These are phyloP conservation scores for Allium cepa DNA, from an alignment of 106 monocot genomes.

Conservation along the genomic window DNA sequence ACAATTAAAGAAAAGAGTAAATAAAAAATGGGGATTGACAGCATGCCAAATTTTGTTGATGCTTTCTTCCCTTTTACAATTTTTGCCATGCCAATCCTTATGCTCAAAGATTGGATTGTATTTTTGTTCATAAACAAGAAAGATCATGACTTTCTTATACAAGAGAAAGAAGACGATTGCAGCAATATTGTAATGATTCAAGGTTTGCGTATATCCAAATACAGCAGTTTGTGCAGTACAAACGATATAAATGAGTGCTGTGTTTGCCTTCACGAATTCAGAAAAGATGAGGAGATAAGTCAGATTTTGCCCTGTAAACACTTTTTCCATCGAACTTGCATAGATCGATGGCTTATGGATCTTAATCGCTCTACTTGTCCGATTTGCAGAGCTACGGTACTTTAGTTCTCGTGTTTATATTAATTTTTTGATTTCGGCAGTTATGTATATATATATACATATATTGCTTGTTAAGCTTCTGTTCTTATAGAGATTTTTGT, in stretches of 20 bases:
- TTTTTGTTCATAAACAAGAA: too few species aligned
- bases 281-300: constrained; percentile 2
- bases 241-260: background rate
- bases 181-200: too few species aligned
- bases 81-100: too few species aligned
- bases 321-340: constrained; percentile 10
- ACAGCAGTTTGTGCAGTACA: background rate
- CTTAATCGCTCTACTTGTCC: constrained; percentile 3
- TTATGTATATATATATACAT: too few species aligned
- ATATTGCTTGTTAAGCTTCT: too few species aligned
- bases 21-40: constrained; percentile 2
- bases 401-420: too few species aligned
- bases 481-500: too few species aligned
- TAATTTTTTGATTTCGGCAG: too few species aligned
- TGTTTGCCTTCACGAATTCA: constrained; percentile 6
- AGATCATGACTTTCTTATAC: too few species aligned
- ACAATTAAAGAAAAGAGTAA: too few species aligned
- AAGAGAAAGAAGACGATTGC: too few species aligned
- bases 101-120: too few species aligned
- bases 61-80: background rate
- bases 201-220: background rate
- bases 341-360: constrained; percentile 7
- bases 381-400: background rate
- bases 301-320: constrained; percentile 9
- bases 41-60: constrained; percentile 6